Conservation (phyloP, 2,329 filamentous ascomycete genomes). For the Aspergillus uvarum region DNA sequence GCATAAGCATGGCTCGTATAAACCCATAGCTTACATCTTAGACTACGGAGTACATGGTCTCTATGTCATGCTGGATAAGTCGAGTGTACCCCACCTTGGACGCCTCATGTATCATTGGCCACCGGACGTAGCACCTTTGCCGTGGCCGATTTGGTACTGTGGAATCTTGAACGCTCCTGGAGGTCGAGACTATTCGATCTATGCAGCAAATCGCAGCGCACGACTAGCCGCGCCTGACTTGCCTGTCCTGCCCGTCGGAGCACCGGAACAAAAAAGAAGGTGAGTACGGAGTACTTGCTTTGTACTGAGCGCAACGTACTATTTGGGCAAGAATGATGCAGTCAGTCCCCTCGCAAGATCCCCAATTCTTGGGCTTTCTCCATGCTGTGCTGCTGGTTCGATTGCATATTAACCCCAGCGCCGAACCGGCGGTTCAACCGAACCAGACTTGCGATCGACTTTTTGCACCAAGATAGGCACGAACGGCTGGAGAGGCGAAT, state of each 20-base stretch:
- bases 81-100: background rate
- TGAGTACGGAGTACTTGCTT: background rate
- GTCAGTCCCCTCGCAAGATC: too few species aligned
- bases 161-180: background rate
- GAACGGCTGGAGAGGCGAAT: slow-evolving; percentile 1
- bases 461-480: background rate
- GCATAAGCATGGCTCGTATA: background rate
- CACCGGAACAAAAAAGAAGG: background rate
- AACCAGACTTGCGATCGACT: background rate
- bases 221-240: slow-evolving; percentile 10
- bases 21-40: too few species aligned
- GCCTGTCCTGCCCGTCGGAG: slow-evolving; percentile 4
- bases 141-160: background rate
- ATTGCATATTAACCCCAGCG: background rate
- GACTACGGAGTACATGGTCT: background rate
- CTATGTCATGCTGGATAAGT: background rate
- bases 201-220: slow-evolving; percentile 6
- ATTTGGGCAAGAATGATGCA: too few species aligned
- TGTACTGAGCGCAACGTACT: background rate
- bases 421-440: background rate
- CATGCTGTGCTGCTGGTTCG: background rate
- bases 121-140: slow-evolving; percentile 1
- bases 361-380: background rate
- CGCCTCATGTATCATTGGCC: background rate
- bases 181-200: slow-evolving; percentile 4